These are phyloP conservation scores for Scenedesmus sp. DNA, from an alignment of 163 green algal genomes.

Conservation along the genomic window DNA sequence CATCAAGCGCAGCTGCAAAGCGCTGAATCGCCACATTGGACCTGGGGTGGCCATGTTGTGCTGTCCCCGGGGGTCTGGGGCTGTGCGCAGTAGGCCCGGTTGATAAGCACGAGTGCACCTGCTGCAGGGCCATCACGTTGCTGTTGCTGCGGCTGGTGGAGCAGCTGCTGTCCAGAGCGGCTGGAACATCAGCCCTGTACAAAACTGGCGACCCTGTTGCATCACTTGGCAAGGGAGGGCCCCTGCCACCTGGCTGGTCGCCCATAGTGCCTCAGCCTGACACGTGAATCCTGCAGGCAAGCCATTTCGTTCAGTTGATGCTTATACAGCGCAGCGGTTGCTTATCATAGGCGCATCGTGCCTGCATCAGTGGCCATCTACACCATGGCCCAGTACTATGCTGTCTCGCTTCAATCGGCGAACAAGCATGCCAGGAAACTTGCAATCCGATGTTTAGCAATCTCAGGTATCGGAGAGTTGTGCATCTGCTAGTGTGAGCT, in stretches of 20 bases:
- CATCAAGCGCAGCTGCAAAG: neutral
- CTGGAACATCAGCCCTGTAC: neutral
- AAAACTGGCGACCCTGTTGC: neutral
- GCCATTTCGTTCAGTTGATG: neutral
- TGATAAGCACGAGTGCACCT: neutral
- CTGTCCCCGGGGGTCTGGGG: neutral
- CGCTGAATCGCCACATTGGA: neutral
- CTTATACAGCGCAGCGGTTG: neutral
- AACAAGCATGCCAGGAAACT: too few relatives aligned
- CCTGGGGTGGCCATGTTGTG: neutral
- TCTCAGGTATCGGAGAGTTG: neutral
- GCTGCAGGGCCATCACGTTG: neutral
- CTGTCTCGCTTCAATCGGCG: neutral
- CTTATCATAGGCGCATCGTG: neutral
- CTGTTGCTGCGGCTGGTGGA: neutral
- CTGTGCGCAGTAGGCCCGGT: neutral
- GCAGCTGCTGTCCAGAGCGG: neutral
- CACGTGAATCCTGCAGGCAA: neutral
- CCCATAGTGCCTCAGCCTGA: neutral
- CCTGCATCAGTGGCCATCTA: neutral
- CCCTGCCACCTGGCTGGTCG: neutral
- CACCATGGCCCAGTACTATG: neutral
- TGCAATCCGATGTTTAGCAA: too few relatives aligned
- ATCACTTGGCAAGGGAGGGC: too few relatives aligned
- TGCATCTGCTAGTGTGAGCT: neutral